Conservation (phyloP, 805 yeast species). For the Starmerella vaccinii region DNA sequence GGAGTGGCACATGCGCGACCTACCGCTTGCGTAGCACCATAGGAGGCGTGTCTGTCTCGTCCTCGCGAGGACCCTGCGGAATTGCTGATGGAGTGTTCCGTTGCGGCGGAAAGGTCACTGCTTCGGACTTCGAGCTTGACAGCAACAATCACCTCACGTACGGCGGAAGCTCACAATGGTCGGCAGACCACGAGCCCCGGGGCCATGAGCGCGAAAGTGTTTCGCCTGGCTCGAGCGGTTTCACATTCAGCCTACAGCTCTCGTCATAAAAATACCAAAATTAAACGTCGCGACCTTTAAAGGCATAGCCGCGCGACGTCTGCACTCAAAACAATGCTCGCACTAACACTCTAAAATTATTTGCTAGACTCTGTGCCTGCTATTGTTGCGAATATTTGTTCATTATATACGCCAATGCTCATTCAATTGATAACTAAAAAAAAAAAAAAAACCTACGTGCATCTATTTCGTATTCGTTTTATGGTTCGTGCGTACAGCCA, state of each 20-base stretch:
- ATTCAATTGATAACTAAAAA: too few species aligned
- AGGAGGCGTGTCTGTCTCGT: slow-evolving; percentile 62
- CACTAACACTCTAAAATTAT: too few species aligned
- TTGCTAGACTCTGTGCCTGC: too few species aligned
- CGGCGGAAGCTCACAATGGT: slow-evolving; percentile 57
- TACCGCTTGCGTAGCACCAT: slow-evolving; percentile 49
- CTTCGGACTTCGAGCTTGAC: slow-evolving; percentile 50
- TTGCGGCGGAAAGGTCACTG: slow-evolving; percentile 32
- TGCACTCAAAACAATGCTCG: too few species aligned
- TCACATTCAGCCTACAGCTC: background rate
- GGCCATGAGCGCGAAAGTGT: slow-evolving; percentile 42
- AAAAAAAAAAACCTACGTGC: too few species aligned
- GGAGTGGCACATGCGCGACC: slow-evolving; percentile 74
- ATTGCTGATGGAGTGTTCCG: slow-evolving; percentile 28
- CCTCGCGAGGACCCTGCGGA: slow-evolving; percentile 68
- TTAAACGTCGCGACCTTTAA: too few species aligned
- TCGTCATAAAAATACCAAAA: background rate
- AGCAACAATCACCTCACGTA: slow-evolving; percentile 42
- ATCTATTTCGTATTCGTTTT: too few species aligned
- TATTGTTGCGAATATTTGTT: too few species aligned
- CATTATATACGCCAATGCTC: too few species aligned
- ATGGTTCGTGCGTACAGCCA: too few species aligned
- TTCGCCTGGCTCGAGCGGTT: slow-evolving; percentile 27
- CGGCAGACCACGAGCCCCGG: slow-evolving; percentile 39
- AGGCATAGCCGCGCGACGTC: too few species aligned